Evolutionary conservation across 116 monocot species (phyloP).

Genomic region (Cymodocea nodosa): DNA sequence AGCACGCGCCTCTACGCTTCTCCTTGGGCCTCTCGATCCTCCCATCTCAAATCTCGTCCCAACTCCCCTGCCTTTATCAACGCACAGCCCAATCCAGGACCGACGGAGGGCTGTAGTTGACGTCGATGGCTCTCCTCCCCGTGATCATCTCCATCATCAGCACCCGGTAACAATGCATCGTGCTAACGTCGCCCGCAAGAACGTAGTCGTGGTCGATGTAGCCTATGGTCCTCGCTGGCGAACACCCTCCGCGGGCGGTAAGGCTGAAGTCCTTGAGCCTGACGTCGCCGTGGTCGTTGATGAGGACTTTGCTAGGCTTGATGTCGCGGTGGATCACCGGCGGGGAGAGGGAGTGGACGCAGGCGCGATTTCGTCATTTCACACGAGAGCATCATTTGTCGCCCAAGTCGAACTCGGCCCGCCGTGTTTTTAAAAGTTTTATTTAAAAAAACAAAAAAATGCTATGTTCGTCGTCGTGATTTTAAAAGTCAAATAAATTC

Average conservation of each 20-base stretch:
- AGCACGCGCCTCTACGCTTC: not conserved
- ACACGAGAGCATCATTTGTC: no score
- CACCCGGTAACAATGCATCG: conserved; percentile 56
- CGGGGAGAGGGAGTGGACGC: conserved; percentile 40
- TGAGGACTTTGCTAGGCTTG: conserved; percentile 67
- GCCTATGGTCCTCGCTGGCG: conserved; percentile 47
- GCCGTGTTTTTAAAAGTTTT: no score
- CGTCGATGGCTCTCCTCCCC: conserved; percentile 37
- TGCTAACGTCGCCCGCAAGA: conserved; percentile 13
- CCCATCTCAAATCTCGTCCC: conserved; percentile 19
- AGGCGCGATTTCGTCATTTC: no score
- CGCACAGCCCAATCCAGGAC: conserved; percentile 32
- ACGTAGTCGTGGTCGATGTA: conserved; percentile 54
- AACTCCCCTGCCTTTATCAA: conserved; percentile 6
- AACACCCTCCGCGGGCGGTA: conserved; percentile 22
- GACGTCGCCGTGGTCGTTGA: conserved; percentile 46
- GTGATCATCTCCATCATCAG: conserved; percentile 46
- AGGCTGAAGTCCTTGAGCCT: conserved; percentile 78
- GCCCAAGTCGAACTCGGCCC: no score
- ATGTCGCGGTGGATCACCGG: conserved; percentile 75
- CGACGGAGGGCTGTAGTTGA: conserved; percentile 15
- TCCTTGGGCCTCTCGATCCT: conserved; percentile 9
- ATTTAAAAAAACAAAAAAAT: no score
- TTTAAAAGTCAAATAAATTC: no score
- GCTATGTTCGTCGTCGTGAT: no score